Evolutionary conservation across 225 moss, liverwort and hornwort species (phyloP), one percentile per base, ranked within the genome.

Genomic region (Takakia lepidozioides): DNA sequence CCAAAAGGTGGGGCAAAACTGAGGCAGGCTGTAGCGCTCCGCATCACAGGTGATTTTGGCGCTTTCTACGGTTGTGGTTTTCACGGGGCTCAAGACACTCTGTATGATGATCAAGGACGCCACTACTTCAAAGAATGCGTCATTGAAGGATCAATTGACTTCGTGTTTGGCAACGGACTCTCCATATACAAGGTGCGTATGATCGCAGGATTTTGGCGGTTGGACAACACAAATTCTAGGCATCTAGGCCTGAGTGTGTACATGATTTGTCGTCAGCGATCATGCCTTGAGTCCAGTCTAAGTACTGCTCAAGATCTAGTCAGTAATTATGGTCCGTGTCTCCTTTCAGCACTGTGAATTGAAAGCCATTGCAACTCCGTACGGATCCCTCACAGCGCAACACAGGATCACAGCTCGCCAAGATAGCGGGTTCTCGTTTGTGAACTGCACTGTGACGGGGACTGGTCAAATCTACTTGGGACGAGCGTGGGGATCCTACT

Each of bases 101-200:
- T 82, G 19, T 82, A 78, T 24, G 82, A 82, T 47, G 73, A 78
- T 21, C 57, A 67, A 1, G 78, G 82, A 24, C 73, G 82, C 7
- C 82, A 82, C 35, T 82, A 82, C 49, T 82, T 82, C 59, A 74
- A 78, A 27, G 70, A 82, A 25, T 82, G 82, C 21, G 73, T 73
- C 54, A 73, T 82, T 27, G 73, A 78, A 66, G 82, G 82, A 19
- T 78, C 82, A 8, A 82, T 78, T 23, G 78, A 82, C 48, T 82
- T 82, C 64, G 78, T 82, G 30, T 82, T 78, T 23, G 82, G 82
- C 29, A 76, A 82, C 43, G 82, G 82, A n/a, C 73, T 63, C 3
- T 78, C 82, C 2, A 43, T 82, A 21, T 82, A 77, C 11, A 73
- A 78, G 60, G 82, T n/a, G n/a, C n/a, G n/a, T n/a, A n/a, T n/a